Evolutionary conservation across 2,329 filamentous ascomycete genomes (phyloP).

Genomic region (Ilyonectria robusta): DNA sequence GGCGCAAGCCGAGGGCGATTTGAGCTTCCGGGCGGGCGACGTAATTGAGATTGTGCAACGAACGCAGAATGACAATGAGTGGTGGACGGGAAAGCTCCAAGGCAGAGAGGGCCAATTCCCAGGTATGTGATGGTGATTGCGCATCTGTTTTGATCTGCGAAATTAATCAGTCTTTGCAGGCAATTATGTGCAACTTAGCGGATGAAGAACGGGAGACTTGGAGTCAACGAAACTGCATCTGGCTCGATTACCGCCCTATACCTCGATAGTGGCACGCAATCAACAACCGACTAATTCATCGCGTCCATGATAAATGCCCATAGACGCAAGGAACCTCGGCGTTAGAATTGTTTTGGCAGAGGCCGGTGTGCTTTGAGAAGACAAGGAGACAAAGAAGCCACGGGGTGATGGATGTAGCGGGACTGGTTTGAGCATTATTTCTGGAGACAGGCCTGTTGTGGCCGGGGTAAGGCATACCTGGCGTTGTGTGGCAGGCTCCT

Average conservation of each 20-base stretch:
- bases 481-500: constrained; percentile 22
- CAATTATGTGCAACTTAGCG: constrained; percentile 63
- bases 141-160: neutral
- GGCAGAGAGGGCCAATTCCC: constrained; percentile 93
- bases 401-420: constrained; percentile 10
- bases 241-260: constrained; percentile 24
- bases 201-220: constrained; percentile 35
- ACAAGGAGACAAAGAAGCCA: constrained; percentile 1
- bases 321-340: constrained; percentile 16
- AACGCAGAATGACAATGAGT: constrained; percentile 95
- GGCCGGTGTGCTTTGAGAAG: constrained; percentile 3
- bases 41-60: constrained; percentile 88
- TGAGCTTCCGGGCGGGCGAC: constrained; percentile 91
- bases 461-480: constrained; percentile 23
- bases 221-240: constrained; percentile 1
- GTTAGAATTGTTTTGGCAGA: constrained; percentile 13
- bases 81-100: constrained; percentile 90
- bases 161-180: constrained; percentile 54
- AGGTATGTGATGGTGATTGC: constrained; percentile 70
- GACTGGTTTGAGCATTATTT: constrained; percentile 18
- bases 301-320: constrained; percentile 32
- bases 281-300: constrained; percentile 30
- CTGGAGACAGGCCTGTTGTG: constrained; percentile 18
- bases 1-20: constrained; percentile 92
- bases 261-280: constrained; percentile 31